Evolutionary conservation across 176 grass and related monocot genomes (phyloP), one percentile per base, ranked within the genome.

Genomic region (Rhynchospora tenuis): DNA sequence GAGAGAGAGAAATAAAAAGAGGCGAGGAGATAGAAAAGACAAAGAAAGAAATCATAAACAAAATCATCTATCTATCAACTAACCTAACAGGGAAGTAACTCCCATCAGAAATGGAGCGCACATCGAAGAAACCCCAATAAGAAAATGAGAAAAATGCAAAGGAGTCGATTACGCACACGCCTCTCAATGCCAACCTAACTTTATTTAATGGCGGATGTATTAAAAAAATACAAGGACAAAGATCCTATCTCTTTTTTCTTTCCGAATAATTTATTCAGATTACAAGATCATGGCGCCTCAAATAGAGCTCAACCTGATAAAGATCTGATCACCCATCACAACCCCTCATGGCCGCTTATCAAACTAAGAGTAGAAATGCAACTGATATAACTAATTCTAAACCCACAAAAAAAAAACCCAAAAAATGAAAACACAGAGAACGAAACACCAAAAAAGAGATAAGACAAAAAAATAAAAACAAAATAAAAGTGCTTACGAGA

Each of bases 71-170:
- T 66, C 74, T n/a, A 67, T 79, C 84, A 86, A 69, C 72, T 79
- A 86, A 84, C 59, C 84, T 58, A 57, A 86, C 72, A 58, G 59
- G 73, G 20, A 80, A 86, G 66, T 43, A 67, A 65, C 72, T 56
- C 73, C 84, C 17, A 44, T 68, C 56, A 17, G 22, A 52, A 68
- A 79, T 64, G 73, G 31, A 60, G 63, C 84, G 58, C 42, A 69
- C 43, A 67, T 80, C 74, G 65, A 85, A 85, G 23, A 87, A 87
- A 63, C 64, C 66, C 7, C 42, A 61, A 69, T 55, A 86, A 86
- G 62, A 77, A 69, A 51, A 29, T 42, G 12, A 6, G 51, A 76
- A 44, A n/a, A 48, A 17, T 60, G 10, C 51, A 6, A 59, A 81
- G 16, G 31, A 10, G 29, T 81, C 58, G 59, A 81, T 73, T 24